Evolutionary conservation across 768 basidiomycete species (phyloP).

Genomic region (Omphalotus guepiniiformis): DNA sequence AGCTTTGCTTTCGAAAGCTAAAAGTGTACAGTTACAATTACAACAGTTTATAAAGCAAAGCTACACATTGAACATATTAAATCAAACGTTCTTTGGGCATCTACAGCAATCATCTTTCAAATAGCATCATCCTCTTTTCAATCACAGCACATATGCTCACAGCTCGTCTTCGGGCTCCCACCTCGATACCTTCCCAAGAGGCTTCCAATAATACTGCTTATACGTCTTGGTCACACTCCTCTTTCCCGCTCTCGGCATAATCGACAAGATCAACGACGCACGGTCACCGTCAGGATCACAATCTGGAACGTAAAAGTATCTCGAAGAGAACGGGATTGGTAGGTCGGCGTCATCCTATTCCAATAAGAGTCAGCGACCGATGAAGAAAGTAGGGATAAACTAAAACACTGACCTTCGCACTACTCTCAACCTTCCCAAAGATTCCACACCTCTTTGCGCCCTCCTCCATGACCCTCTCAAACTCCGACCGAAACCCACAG

Average conservation of each 20-base stretch:
- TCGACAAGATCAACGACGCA: conserved; percentile 59
- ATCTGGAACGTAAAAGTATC: conserved; percentile 79
- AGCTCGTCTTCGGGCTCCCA: too few species aligned
- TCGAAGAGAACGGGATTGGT: conserved; percentile 48
- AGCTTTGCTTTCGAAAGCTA: too few species aligned
- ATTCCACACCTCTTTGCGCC: conserved; percentile 48
- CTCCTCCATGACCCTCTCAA: conserved; percentile 46
- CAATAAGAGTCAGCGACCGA: conserved; percentile 1
- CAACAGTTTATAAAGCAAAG: too few species aligned
- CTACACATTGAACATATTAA: too few species aligned
- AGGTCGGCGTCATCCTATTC: conserved; percentile 44
- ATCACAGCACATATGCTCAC: too few species aligned
- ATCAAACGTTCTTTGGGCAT: too few species aligned
- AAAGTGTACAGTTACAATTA: too few species aligned
- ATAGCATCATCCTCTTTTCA: too few species aligned
- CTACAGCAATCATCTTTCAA: too few species aligned
- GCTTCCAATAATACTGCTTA: conserved; percentile 81
- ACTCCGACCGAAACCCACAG: conserved; percentile 16
- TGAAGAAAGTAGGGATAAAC: too few species aligned
- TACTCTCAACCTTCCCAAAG: conserved; percentile 70
- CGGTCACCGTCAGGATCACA: conserved; percentile 66
- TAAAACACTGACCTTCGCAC: conserved; percentile 45
- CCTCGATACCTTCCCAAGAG: conserved; percentile 70
- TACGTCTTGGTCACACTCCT: conserved; percentile 77
- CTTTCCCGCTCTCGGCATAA: conserved; percentile 76